Conservation (phyloP, 306 rosid species). For the Vigna angularis region DNA sequence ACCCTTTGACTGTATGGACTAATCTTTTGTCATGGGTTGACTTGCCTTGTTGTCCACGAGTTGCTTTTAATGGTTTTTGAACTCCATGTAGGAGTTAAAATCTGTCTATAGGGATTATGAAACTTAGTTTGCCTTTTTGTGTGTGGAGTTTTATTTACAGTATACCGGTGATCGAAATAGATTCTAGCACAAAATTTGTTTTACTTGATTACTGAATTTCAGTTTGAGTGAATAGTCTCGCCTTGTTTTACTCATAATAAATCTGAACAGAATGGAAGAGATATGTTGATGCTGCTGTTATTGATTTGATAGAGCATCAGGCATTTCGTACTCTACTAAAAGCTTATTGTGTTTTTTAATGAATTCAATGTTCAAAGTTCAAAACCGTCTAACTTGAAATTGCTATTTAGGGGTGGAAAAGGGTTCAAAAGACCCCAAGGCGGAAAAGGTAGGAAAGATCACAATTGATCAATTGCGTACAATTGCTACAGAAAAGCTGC, state of each 20-base stretch:
- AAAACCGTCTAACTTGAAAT: conserved; percentile 16
- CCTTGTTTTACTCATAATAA: background rate
- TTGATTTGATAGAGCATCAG: conserved; percentile 22
- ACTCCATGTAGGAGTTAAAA: conserved; percentile 4
- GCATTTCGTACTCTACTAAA: background rate
- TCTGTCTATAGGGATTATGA: background rate
- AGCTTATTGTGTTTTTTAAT: conserved; percentile 1
- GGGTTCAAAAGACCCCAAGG: conserved; percentile 90
- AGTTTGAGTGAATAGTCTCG: conserved; percentile 17
- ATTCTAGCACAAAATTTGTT: background rate
- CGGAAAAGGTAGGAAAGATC: conserved; percentile 80
- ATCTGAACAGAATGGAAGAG: conserved; percentile 8
- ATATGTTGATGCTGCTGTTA: conserved; percentile 3
- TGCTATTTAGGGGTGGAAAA: conserved; percentile 79
- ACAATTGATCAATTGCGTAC: conserved; percentile 85
- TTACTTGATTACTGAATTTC: conserved; percentile 3
- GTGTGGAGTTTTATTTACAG: background rate
- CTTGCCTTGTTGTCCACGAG: too few species aligned
- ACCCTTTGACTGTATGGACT: background rate
- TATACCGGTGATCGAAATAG: background rate
- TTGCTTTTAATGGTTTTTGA: too few species aligned
- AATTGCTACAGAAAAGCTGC: conserved; percentile 91
- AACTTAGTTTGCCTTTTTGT: too few species aligned
- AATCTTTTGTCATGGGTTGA: too few species aligned
- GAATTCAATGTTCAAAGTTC: conserved; percentile 3